Evolutionary conservation across 768 basidiomycete genomes (phyloP), one percentile per base, ranked within the genome.

Genomic region (Atractiella rhizophila): DNA sequence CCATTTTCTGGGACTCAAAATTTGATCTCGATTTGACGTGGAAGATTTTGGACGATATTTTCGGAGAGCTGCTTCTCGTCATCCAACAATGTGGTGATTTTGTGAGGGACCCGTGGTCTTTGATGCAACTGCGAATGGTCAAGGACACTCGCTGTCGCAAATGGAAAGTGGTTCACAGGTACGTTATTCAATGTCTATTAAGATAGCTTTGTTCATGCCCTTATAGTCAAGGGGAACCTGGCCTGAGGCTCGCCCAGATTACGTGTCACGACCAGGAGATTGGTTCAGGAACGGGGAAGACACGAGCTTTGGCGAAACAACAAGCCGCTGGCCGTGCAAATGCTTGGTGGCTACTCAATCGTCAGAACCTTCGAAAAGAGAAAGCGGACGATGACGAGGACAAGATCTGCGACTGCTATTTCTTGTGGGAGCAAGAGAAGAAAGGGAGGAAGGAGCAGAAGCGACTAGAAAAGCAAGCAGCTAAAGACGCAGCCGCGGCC

Each of bases 1-100:
- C 79, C 2, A 63, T 88, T 16, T 66, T 88, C 23, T 67, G 86
- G 31, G 83, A 88, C 58, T 68, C 70, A 4, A 71, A 66, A 4
- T 79, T 74, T 52, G 60, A 79, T 47, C 72, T 76, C 45, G 77
- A 80, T 37, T 68, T 63, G 44, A 69, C 72, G 4, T 66, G 67
- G 13, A 61, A 62, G 0, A 63, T 81, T 15, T 65, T 73, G 18
- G 68, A 74, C 55, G 48, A 61, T 32, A 59, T 71, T 18, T 74
- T 85, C 70, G 62, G 63, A 20, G 76, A 76, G 30, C 61, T 83
- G 3, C 57, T 86, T 23, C 64, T 60, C 6, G 62, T 62, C 1
- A 60, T 83, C 15, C 65, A 65, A 0, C 73, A 73, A 1, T 63
- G 66, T 16, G 47, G 46, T 24, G 30, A 35, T 24, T 56, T 76